Base-by-base conservation (phyloP, 1,284 basidiomycete genomes). In the Ceratobasidium papillatum region DNA sequence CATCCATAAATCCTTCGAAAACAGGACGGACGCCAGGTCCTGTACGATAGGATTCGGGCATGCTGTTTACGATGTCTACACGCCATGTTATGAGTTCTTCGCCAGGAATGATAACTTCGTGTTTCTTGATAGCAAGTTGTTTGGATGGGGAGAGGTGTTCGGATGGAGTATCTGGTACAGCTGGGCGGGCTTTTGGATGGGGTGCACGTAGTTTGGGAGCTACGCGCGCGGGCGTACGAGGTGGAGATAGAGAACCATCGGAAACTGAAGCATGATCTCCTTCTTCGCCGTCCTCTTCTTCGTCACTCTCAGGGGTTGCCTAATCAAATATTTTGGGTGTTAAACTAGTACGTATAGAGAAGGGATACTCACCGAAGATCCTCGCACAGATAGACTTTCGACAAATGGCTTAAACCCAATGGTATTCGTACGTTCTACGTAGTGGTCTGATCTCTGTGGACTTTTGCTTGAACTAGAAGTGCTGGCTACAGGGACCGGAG, bases 1-100 rank as follows among this genome's bases (percentile, higher is more conserved):
- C 69, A 27, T 72, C 69, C 45, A 72, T 72, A 30, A 59, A 72
- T 3, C 38, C 69, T 45, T 72, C 69, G 17, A 72, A 72, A 3
- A 61, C 69, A 14, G 38, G 51, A n/a, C 69, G 69, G 19, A 22
- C 25, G 69, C 58, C 58, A 2, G 43, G 54, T 19, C 25, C 19
- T 12, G 34, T 49, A 58, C 69, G 69, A 51, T 61, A 72, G 3
- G 69, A 72, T 8, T 72, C 56, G 17, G 69, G 69, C 69, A 72
- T 72, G 32, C 43, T 49, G 45, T 72, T 72, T 8, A 72, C 69
- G 19, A 72, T 30, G 32, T 72, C 69, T 3, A 72, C 69, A 41
- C 69, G 69, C 69, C 69, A 72, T 14, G 69, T 72, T 14, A 32
- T 58, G 30, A 72, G 56, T 34, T 61, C 32, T 22, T 72, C 69